phyloP scores from a whole-genome alignment of 768 basidiomycete genomes.

The Neoboletus subvelutipes region DNA sequence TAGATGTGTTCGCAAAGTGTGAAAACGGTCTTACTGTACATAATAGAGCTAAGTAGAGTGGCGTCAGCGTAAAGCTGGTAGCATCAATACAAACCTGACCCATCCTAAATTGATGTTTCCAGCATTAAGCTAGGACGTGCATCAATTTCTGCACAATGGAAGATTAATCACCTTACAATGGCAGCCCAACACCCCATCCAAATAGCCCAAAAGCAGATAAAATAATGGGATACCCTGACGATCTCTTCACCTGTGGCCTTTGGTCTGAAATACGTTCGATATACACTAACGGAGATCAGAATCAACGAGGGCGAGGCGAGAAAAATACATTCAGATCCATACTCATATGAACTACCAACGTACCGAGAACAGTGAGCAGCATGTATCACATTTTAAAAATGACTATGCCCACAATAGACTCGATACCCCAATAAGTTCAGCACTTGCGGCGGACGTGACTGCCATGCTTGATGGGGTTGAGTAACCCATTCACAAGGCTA shows the following conservation, averaged over 20 bases:
- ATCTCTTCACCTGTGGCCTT: slow-evolving; percentile 39
- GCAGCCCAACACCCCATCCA: slow-evolving; percentile 46
- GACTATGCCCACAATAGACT: slow-evolving; percentile 39
- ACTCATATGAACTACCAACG: slow-evolving; percentile 46
- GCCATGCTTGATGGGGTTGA: slow-evolving; percentile 36
- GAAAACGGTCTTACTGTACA: slow-evolving; percentile 36
- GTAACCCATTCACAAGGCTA: not conserved
- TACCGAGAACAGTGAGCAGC: not conserved
- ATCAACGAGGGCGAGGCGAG: not conserved
- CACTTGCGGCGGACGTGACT: slow-evolving; percentile 45
- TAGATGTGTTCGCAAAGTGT: not conserved
- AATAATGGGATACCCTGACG: slow-evolving; percentile 40
- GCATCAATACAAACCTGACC: slow-evolving; percentile 28
- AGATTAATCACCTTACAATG: slow-evolving; percentile 24
- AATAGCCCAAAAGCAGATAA: slow-evolving; percentile 43
- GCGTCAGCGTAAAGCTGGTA: slow-evolving; percentile 4
- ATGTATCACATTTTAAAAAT: not conserved
- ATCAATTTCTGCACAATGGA: not conserved
- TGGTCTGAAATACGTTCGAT: slow-evolving; percentile 40
- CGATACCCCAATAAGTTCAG: slow-evolving; percentile 46
- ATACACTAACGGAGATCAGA: slow-evolving; percentile 25
- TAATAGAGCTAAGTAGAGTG: slow-evolving; percentile 37
- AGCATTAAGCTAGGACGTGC: slow-evolving; percentile 38
- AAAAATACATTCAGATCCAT: not conserved
- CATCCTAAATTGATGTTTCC: slow-evolving; percentile 47